phyloP scores from a whole-genome alignment of 2,329 filamentous ascomycete species.

The Penicillium frequentans region DNA sequence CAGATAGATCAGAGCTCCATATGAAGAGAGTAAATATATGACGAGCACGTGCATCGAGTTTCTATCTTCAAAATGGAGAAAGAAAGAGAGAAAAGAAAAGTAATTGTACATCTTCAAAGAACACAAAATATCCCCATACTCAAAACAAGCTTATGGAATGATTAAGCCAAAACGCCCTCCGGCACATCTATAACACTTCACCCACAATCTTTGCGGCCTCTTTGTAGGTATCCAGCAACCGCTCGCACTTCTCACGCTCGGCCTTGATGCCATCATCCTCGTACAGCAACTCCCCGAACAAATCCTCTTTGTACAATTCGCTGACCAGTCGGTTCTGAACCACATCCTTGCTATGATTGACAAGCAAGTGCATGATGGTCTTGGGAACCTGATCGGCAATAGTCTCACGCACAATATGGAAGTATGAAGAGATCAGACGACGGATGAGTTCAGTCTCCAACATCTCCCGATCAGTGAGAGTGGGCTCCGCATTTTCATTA shows the following conservation, averaged over 20 bases:
- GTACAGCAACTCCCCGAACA: conserved; percentile 92
- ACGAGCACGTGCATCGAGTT: conserved; percentile 17
- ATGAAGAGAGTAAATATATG: conserved; percentile 7
- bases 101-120: conserved; percentile 26
- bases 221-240: conserved; percentile 89
- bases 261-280: conserved; percentile 98
- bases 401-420: conserved; percentile 98
- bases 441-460: conserved; percentile 98
- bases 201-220: conserved; percentile 98
- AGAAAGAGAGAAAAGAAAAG: not conserved
- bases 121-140: conserved; percentile 13
- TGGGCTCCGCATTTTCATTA: conserved; percentile 66
- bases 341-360: conserved; percentile 97
- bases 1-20: not conserved
- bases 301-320: conserved; percentile 86
- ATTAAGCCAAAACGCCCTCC: not conserved
- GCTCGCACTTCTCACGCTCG: conserved; percentile 98
- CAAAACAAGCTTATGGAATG: conserved; percentile 4
- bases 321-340: conserved; percentile 96
- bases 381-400: conserved; percentile 98
- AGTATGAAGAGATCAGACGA: conserved; percentile 95
- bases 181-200: conserved; percentile 70
- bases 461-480: conserved; percentile 90
- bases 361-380: conserved; percentile 96
- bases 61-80: not conserved